These are phyloP conservation scores for Lentinula raphanica DNA, from an alignment of 768 basidiomycete genomes.

Conservation along the genomic window DNA sequence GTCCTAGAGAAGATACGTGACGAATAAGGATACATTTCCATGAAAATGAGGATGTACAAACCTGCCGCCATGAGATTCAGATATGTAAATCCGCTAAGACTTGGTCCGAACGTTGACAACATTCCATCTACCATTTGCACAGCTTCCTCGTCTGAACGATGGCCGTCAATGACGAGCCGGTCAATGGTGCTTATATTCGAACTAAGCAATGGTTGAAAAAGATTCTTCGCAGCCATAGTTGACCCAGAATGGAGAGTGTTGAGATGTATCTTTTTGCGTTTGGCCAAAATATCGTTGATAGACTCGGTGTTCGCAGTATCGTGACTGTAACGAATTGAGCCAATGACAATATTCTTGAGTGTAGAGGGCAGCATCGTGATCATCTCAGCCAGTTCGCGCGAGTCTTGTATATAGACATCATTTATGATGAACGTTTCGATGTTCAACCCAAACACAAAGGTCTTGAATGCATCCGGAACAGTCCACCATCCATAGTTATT, in stretches of 20 bases:
- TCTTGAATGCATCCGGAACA: background rate
- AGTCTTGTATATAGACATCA: background rate
- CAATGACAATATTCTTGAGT: background rate
- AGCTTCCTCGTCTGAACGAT: background rate
- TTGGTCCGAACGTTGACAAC: background rate
- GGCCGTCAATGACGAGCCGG: background rate
- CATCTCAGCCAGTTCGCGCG: background rate
- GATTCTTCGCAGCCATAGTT: background rate
- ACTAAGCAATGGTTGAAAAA: background rate
- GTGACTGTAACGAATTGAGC: background rate
- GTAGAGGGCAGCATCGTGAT: background rate
- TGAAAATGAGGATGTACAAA: background rate
- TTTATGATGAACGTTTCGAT: background rate
- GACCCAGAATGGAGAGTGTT: background rate
- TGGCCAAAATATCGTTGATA: background rate
- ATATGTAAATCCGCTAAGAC: background rate
- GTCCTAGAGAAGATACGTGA: background rate
- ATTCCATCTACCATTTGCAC: background rate
- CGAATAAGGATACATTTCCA: background rate
- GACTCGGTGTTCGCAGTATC: background rate
- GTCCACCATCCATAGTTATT: background rate
- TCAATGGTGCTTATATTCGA: background rate
- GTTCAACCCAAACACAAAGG: background rate
- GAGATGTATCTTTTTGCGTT: background rate
- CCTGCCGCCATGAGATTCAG: background rate